A percentile compares a stretch with the other conserved stretches of the same genome.
Evolutionary conservation across 2,329 filamentous ascomycete species (phyloP).

Genomic region (Paecilomyces niveus): DNA sequence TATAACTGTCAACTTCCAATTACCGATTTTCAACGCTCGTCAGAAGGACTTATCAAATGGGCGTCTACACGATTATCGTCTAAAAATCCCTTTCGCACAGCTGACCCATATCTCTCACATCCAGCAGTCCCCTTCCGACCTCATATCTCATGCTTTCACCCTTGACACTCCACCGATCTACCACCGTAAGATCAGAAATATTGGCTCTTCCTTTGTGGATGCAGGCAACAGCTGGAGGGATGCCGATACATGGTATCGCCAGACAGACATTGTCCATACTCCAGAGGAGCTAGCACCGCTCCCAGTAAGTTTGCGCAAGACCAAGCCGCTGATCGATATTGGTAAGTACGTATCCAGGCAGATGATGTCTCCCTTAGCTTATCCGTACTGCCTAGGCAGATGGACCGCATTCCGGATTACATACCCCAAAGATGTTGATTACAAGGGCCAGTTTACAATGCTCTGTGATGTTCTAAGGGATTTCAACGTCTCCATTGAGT

Average conservation of each 20-base stretch:
- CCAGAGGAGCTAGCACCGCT: conserved; percentile 25
- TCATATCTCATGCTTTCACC: conserved; percentile 28
- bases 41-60: background rate
- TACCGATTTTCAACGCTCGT: conserved; percentile 18
- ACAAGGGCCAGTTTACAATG: conserved; percentile 28
- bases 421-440: conserved; percentile 30
- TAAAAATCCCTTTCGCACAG: conserved; percentile 41
- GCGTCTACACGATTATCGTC: conserved; percentile 26
- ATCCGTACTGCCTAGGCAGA: conserved; percentile 35
- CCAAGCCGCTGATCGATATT: conserved; percentile 51
- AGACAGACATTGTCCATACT: conserved; percentile 54
- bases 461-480: conserved; percentile 56
- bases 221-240: conserved; percentile 46
- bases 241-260: conserved; percentile 54
- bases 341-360: conserved; percentile 29
- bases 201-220: conserved; percentile 35
- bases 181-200: conserved; percentile 31
- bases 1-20: conserved; percentile 39
- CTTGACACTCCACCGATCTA: conserved; percentile 40
- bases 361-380: background rate
- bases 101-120: conserved; percentile 33
- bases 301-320: conserved; percentile 43
- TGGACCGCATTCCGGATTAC: conserved; percentile 56
- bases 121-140: conserved; percentile 9
- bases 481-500: conserved; percentile 58